phyloP scores from a whole-genome alignment of 2,329 filamentous ascomycete genomes.

The Pyricularia pennisetigena region DNA sequence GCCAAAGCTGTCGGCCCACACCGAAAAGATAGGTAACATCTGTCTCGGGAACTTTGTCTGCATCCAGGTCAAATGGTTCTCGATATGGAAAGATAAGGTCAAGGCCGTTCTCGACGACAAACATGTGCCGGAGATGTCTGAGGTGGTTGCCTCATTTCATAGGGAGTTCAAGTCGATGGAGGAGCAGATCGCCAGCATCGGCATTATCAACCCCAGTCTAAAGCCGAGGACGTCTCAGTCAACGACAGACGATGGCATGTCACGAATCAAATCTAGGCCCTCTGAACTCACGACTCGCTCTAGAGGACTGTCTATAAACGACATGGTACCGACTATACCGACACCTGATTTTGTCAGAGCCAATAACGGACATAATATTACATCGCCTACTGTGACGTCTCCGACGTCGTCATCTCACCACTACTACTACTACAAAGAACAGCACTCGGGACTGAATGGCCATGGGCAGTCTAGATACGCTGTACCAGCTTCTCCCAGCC shows the following conservation, averaged over 20 bases:
- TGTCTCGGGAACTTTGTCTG: conserved; percentile 77
- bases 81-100: conserved; percentile 76
- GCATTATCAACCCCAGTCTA: conserved; percentile 67
- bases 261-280: conserved; percentile 37
- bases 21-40: conserved; percentile 73
- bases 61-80: conserved; percentile 76
- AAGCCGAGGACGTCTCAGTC: conserved; percentile 48
- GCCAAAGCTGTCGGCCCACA: conserved; percentile 71
- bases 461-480: conserved; percentile 5
- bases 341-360: conserved; percentile 57
- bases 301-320: conserved; percentile 53
- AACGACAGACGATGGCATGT: conserved; percentile 44
- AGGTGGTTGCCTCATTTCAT: conserved; percentile 70
- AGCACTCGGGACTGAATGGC: conserved; percentile 31
- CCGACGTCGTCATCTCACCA: conserved; percentile 36
- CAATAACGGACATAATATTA: conserved; percentile 55
- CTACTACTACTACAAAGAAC: conserved; percentile 47
- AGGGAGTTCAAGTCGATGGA: conserved; percentile 71
- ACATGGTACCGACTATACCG: conserved; percentile 52
- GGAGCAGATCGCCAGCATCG: conserved; percentile 58
- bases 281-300: conserved; percentile 39
- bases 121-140: conserved; percentile 55
- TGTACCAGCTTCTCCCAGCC: neutral
- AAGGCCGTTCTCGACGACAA: conserved; percentile 60
- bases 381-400: conserved; percentile 35